phyloP scores from a whole-genome alignment of 73 alveolate genomes.

The Paramecium tetraurelia region DNA sequence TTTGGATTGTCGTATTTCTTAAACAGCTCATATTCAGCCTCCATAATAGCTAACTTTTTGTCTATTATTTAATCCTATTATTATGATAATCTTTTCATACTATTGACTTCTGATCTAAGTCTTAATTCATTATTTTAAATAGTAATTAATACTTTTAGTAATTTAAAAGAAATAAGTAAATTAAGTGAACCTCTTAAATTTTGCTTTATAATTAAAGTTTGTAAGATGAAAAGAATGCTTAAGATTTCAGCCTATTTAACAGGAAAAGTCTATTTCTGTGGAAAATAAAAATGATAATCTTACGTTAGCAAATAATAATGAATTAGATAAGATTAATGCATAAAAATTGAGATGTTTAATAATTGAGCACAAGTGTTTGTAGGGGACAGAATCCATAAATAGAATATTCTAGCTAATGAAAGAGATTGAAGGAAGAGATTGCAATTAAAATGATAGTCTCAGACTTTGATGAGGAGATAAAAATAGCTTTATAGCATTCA shows the following conservation, averaged over 20 bases:
- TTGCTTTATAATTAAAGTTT: too few species aligned
- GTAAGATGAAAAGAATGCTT: too few species aligned
- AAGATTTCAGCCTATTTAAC: too few species aligned
- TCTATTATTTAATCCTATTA: not conserved
- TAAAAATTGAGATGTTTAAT: conserved; percentile 58
- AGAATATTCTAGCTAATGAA: conserved; percentile 48
- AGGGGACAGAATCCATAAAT: conserved; percentile 68
- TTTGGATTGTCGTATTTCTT: not conserved
- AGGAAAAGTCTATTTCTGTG: too few species aligned
- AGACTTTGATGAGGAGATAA: conserved; percentile 20
- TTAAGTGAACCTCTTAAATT: not conserved
- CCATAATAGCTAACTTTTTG: not conserved
- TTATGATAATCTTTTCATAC: not conserved
- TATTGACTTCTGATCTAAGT: not conserved
- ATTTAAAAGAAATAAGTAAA: not conserved
- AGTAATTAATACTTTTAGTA: not conserved
- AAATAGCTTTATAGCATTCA: conserved; percentile 57
- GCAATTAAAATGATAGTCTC: conserved; percentile 41
- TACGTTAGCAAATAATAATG: too few species aligned
- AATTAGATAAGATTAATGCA: conserved; percentile 48
- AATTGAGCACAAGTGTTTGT: conserved; percentile 65
- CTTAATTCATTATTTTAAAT: not conserved
- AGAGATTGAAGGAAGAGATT: not conserved
- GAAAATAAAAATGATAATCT: too few species aligned
- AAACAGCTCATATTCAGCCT: not conserved